phyloP scores from a whole-genome alignment of 2,329 filamentous ascomycete species.

The Albifimbria verrucaria region DNA sequence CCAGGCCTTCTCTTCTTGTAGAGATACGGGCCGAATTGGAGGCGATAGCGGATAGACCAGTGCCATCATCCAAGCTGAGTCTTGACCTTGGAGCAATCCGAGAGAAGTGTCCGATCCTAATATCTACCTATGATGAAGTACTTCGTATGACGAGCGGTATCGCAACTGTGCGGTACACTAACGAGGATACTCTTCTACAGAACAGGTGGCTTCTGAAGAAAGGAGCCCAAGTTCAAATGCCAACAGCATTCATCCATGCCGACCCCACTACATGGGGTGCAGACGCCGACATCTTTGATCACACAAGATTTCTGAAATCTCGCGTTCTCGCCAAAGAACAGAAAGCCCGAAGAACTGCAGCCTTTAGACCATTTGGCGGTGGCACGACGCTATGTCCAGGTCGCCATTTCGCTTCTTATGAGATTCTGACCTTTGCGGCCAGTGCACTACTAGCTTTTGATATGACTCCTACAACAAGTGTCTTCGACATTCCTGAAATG shows the following conservation, averaged over 20 bases:
- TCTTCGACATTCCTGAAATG: constrained; percentile 11
- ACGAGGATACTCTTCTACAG: constrained; percentile 12
- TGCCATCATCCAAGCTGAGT: background rate
- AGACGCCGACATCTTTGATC: constrained; percentile 14
- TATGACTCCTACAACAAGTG: constrained; percentile 5
- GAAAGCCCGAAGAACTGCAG: constrained; percentile 8
- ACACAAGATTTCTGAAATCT: constrained; percentile 11
- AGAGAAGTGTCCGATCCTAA: constrained; percentile 11
- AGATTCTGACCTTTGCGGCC: constrained; percentile 12
- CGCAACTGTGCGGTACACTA: constrained; percentile 15
- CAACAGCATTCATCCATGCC: constrained; percentile 15
- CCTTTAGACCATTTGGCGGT: constrained; percentile 15
- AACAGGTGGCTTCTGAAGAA: constrained; percentile 15
- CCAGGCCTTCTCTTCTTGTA: constrained; percentile 5
- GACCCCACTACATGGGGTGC: constrained; percentile 14
- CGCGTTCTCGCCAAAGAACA: constrained; percentile 12
- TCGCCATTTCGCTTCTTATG: constrained; percentile 14
- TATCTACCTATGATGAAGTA: constrained; percentile 15
- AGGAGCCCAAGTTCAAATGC: constrained; percentile 17
- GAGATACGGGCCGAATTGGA: constrained; percentile 11
- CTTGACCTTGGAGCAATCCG: constrained; percentile 9
- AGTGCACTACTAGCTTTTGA: constrained; percentile 13
- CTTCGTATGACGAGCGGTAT: constrained; percentile 15
- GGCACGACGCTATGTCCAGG: constrained; percentile 15
- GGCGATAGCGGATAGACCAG: constrained; percentile 3